Conservation (phyloP, 129 eudicot genomes). For the Smallanthus sonchifolius region DNA sequence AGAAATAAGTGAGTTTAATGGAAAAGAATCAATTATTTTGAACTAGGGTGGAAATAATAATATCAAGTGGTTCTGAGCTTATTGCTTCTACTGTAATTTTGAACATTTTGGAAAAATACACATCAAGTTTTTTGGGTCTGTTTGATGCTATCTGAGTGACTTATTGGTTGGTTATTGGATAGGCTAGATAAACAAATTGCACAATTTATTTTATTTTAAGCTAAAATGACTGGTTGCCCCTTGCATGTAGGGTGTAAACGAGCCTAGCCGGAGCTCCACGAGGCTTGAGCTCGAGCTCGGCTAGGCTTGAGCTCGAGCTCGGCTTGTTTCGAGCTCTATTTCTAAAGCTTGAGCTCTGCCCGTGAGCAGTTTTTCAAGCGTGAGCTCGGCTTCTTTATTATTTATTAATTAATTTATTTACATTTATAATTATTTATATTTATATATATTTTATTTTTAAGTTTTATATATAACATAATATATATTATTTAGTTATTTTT, state of each 20-base stretch:
- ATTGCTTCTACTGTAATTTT: not conserved
- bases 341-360: too few species aligned
- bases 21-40: not conserved
- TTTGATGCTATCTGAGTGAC: not conserved
- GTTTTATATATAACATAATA: too few species aligned
- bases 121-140: not conserved
- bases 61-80: not conserved
- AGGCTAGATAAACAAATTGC: not conserved
- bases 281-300: too few species aligned
- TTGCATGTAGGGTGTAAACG: not conserved
- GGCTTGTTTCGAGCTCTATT: too few species aligned
- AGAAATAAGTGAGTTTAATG: not conserved
- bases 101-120: not conserved
- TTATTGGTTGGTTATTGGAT: not conserved
- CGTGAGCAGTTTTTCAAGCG: too few species aligned
- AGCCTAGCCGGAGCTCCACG: too few species aligned
- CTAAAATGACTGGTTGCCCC: not conserved
- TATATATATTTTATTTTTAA: too few species aligned
- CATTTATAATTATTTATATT: too few species aligned
- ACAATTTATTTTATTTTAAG: not conserved
- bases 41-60: not conserved
- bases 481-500: too few species aligned
- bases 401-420: too few species aligned
- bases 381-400: too few species aligned
- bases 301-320: too few species aligned